Base-by-base conservation (phyloP, 805 yeast genomes). In the Candida koratica region DNA sequence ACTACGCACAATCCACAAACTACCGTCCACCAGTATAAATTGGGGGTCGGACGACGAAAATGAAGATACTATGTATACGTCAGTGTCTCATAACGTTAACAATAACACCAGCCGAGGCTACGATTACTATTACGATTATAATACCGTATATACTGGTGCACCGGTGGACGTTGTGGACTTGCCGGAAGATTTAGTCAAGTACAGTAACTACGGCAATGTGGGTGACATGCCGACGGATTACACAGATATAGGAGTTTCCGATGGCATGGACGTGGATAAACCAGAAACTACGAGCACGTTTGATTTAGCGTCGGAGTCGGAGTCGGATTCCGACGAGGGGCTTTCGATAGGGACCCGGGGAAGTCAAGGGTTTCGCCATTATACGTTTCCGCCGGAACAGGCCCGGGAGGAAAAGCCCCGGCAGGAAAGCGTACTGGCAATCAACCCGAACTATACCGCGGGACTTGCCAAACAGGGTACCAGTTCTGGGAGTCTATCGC, bases 11-110 rank as follows among this genome's bases (percentile, higher is more conserved):
- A 88, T 89, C 44, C 87, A 86, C 24, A 67, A 78, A 28, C 61
- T 90, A 35, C 97, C 97, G 2, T 80, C 96, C 2, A 88, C 97
- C 0, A 79, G 86, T 0, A 71, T 90, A 37, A 88, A 89, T 53
- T 77, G 77, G 53, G 85, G 86, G 6, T 76, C 84, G 4, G 65
- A 73, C 6, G 79, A 74, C 36, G 80, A 75, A 40, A 76, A 73
- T 37, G 78, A 79, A 43, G 82, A 78, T 39, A 67, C 64, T 41
- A 69, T 69, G 1, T 67, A 67, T 50, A 66, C 70, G 9, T 54
- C 74, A 45, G 71, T 81, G 33, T 79, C 87, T 1, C 93, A 84
- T 59, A 81, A 83, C 51, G 80, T 81, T 24, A 75, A 75, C 47
- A 79, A 84, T 24, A 73, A 72, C 49, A 55, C 58, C 28, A 61